A percentile compares a stretch with the other conserved stretches of the same genome.
Evolutionary conservation across 1,284 basidiomycete species (phyloP).

Genomic region (Sutorius eximius): DNA sequence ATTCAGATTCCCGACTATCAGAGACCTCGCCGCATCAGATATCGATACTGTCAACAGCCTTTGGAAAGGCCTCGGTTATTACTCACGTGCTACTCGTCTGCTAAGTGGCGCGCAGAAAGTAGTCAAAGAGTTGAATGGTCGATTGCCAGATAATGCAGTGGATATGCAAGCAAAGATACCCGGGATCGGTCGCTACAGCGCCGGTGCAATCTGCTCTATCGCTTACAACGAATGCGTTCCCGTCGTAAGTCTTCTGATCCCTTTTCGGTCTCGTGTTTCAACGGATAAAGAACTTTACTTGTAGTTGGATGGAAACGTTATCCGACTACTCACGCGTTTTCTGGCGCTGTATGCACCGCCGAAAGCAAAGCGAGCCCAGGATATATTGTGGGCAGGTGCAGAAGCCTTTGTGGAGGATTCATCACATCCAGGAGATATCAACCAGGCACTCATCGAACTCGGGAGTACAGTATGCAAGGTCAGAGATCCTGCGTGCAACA

Average conservation of each 20-base stretch:
- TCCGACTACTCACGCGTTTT: conserved; percentile 77
- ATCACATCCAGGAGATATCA: conserved; percentile 76
- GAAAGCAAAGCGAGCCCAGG: conserved; percentile 74
- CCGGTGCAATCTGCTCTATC: conserved; percentile 88
- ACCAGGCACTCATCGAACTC: conserved; percentile 86
- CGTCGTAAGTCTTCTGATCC: conserved; percentile 55
- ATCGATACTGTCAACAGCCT: conserved; percentile 84
- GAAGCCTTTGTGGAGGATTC: conserved; percentile 59
- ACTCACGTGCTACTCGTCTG: conserved; percentile 81
- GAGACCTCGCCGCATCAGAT: conserved; percentile 70
- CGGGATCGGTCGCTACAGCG: conserved; percentile 90
- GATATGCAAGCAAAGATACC: conserved; percentile 85
- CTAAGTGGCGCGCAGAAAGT: conserved; percentile 78
- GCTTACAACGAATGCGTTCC: conserved; percentile 84
- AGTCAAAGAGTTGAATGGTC: conserved; percentile 63
- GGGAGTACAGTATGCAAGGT: conserved; percentile 91
- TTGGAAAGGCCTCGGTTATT: conserved; percentile 93
- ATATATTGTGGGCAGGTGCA: conserved; percentile 83
- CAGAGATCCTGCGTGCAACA: conserved; percentile 68
- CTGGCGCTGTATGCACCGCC: conserved; percentile 81
- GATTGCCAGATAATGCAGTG: conserved; percentile 77
- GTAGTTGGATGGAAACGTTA: conserved; percentile 91
- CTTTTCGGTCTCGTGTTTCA: not conserved
- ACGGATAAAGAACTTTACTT: not conserved
- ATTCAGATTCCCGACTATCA: conserved; percentile 79